A percentile compares a stretch with the other conserved stretches of the same genome.
These are phyloP conservation scores for Hemisphaericaspora xylanilytica DNA, from an alignment of 1,139 yeast genomes.

Conservation along the genomic window DNA sequence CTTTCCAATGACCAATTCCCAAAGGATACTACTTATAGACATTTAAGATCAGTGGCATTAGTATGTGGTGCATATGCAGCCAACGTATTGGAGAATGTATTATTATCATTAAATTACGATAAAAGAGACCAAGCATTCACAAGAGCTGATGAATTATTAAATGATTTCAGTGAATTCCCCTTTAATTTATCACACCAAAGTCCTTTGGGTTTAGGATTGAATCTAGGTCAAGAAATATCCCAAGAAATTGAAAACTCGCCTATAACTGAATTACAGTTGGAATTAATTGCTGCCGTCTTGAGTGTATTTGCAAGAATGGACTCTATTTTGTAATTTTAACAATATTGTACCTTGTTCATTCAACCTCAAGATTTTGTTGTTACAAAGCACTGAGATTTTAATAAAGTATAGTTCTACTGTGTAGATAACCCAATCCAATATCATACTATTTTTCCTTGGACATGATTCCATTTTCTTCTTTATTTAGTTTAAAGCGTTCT, in stretches of 20 bases:
- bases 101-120: conserved; percentile 76
- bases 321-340: conserved; percentile 39
- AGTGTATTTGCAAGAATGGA: conserved; percentile 63
- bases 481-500: too few relatives aligned
- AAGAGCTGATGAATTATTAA: conserved; percentile 85
- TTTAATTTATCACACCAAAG: conserved; percentile 56
- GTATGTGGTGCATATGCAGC: conserved; percentile 94
- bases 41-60: conserved; percentile 75
- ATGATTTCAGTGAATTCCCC: conserved; percentile 85
- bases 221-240: conserved; percentile 65
- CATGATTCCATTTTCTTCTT: neutral
- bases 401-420: too few relatives aligned
- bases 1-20: conserved; percentile 64
- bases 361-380: neutral
- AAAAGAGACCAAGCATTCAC: conserved; percentile 91
- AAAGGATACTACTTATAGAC: conserved; percentile 62
- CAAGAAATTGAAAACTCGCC: conserved; percentile 65
- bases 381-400: too few relatives aligned
- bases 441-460: neutral
- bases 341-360: too few relatives aligned
- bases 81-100: conserved; percentile 89
- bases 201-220: conserved; percentile 72
- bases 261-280: conserved; percentile 65
- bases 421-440: neutral
- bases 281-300: conserved; percentile 86